Evolutionary conservation across 1,139 yeast genomes (phyloP).

Genomic region (Candida sp.): DNA sequence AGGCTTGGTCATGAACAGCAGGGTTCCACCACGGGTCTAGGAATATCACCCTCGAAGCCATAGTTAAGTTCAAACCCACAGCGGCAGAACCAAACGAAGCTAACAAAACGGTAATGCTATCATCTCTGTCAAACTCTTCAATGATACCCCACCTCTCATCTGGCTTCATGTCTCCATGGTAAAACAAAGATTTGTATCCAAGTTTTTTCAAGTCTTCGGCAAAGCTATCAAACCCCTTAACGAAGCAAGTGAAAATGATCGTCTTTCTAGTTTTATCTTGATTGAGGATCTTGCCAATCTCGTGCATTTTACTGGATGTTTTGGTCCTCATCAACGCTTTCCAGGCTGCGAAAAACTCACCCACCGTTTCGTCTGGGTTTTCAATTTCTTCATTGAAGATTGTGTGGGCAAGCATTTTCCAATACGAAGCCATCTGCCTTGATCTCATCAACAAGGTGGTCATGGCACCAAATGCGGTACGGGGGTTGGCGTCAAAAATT

Average conservation of each 20-base stretch:
- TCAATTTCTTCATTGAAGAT: no score
- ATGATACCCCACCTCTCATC: constrained; percentile 41
- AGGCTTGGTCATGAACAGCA: constrained; percentile 61
- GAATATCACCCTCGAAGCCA: constrained; percentile 60
- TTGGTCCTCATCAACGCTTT: not conserved
- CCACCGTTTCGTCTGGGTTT: not conserved
- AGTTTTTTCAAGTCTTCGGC: constrained; percentile 33
- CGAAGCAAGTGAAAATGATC: constrained; percentile 61
- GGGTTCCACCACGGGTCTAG: constrained; percentile 76
- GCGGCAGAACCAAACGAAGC: constrained; percentile 64
- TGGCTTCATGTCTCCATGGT: constrained; percentile 50
- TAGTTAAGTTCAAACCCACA: constrained; percentile 59
- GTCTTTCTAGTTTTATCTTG: constrained; percentile 47
- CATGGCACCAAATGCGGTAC: no score
- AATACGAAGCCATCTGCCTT: not conserved
- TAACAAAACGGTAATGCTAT: constrained; percentile 45
- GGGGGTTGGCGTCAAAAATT: no score
- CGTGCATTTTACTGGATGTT: not conserved
- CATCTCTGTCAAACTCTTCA: constrained; percentile 3
- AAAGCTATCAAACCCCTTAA: constrained; percentile 46
- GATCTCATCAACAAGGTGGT: not conserved
- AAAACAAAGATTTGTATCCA: constrained; percentile 40
- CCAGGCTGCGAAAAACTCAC: not conserved
- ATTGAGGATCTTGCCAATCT: constrained; percentile 27
- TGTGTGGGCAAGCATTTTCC: not conserved